These are phyloP conservation scores for Rhizopus delemar DNA, from an alignment of 371 early-diverging fungal genomes.

Conservation along the genomic window DNA sequence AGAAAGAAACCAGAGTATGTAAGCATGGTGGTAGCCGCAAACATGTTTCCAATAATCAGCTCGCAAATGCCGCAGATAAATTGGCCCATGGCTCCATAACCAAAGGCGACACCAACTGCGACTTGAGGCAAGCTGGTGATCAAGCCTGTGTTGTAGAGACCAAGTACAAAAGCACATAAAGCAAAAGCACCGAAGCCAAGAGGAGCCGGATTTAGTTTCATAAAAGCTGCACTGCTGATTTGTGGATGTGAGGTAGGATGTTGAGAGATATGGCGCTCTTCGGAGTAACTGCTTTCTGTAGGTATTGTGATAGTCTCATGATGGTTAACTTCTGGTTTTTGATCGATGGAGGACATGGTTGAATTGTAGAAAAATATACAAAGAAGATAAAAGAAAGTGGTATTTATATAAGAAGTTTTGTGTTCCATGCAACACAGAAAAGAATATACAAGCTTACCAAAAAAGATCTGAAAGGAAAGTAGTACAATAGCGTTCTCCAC, in stretches of 20 bases:
- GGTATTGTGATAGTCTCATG: constrained; percentile 14
- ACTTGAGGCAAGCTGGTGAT: constrained; percentile 35
- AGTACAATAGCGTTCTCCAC: constrained; percentile 24
- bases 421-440: constrained; percentile 7
- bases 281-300: constrained; percentile 2
- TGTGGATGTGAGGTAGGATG: constrained; percentile 7
- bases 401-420: constrained; percentile 14
- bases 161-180: constrained; percentile 36
- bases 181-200: constrained; percentile 47
- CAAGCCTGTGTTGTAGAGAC: constrained; percentile 34
- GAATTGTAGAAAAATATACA: constrained; percentile 2
- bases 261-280: neutral
- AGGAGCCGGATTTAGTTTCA: constrained; percentile 31
- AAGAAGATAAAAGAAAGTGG: neutral
- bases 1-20: constrained; percentile 45
- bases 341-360: constrained; percentile 11
- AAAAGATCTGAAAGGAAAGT: constrained; percentile 25
- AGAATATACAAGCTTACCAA: constrained; percentile 10
- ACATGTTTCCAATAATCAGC: constrained; percentile 36
- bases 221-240: neutral
- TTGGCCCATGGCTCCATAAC: constrained; percentile 42
- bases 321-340: constrained; percentile 24
- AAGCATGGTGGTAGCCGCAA: constrained; percentile 40
- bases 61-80: constrained; percentile 38
- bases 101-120: constrained; percentile 40